Evolutionary conservation across 2,329 filamentous ascomycete species (phyloP), one percentile per base, ranked within the genome.

Genomic region (Colletotrichum costaricense): DNA sequence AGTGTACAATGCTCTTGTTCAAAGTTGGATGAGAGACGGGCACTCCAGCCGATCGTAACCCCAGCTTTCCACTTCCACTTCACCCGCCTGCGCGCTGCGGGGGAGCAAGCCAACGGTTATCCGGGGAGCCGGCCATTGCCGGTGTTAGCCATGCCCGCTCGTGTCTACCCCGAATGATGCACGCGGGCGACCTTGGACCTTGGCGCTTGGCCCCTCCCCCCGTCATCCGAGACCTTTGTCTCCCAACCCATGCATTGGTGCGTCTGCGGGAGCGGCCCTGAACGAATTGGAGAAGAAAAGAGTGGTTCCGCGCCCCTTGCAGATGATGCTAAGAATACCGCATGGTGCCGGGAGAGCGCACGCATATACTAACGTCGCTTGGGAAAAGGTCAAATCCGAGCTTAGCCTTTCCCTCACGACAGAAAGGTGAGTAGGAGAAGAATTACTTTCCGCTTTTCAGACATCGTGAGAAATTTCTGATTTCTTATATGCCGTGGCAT

Each of bases 121-220:
- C 76, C 76, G 76, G 76, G 75, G 76, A 81, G 81, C 81, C 81
- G 81, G 75, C 77, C 81, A 82, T 82, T 82, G 81, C 81, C 81
- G 80, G 73, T 67, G 69, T 69, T 77, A 77, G 74, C 78, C 76
- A 78, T 60, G 24, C 76, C 76, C 76, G 78, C 62, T 28, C 14
- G 54, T 26, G 33, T 11, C 33, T 35, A 24, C 55, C 49, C 30
- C 46, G 19, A 24, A 49, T 59, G 28, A 54, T 26, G 57, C 33
- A 58, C 26, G 28, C 58, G 28, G 24, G 55, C 57, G 49, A 60
- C 69, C 49, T 67, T 62, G 33, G 28, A 60, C 69, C 49, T 67
- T 62, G 33, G 28, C 16, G 49, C 49, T 26, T 35, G 30, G 56
- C 59, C 56, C 30, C 8, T 9, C 30, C 26, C 12, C 42, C 54